A percentile compares a stretch with the other conserved stretches of the same genome.
phyloP scores from a whole-genome alignment of 495 filamentous ascomycete species.

The Podospora pseudocomata region DNA sequence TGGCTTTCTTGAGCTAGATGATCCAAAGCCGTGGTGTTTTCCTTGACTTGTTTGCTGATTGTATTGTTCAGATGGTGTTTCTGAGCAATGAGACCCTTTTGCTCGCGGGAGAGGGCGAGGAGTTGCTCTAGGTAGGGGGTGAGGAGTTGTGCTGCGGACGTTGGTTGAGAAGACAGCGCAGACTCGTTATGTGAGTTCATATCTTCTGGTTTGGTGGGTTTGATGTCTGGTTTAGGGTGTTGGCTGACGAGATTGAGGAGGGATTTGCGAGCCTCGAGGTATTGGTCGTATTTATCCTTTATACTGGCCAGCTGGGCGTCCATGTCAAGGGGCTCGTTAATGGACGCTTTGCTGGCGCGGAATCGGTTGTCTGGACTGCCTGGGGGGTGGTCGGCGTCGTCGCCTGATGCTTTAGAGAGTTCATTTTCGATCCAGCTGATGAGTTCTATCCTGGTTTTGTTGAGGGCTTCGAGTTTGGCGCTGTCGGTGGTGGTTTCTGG shows the following conservation, averaged over 20 bases:
- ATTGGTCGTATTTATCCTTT: conserved; percentile 47
- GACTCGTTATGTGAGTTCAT: conserved; percentile 24
- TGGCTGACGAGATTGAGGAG: conserved; percentile 38
- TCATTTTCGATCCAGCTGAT: conserved; percentile 72
- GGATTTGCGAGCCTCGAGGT: conserved; percentile 43
- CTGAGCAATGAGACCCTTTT: conserved; percentile 61
- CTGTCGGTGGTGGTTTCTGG: conserved; percentile 31
- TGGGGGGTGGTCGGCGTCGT: conserved; percentile 39
- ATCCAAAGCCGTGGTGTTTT: conserved; percentile 53
- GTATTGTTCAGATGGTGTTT: conserved; percentile 58
- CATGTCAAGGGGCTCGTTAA: conserved; percentile 38
- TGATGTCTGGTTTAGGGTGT: conserved; percentile 32
- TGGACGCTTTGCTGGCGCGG: conserved; percentile 12
- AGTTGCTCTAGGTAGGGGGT: conserved; percentile 54
- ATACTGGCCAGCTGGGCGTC: conserved; percentile 48
- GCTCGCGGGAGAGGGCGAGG: conserved; percentile 56
- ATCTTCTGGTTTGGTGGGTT: conserved; percentile 25
- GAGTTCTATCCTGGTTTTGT: conserved; percentile 57
- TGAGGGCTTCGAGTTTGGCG: conserved; percentile 48
- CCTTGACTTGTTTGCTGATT: conserved; percentile 57
- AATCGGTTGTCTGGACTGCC: conserved; percentile 39
- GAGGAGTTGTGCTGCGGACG: conserved; percentile 36
- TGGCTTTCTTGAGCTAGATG: conserved; percentile 67
- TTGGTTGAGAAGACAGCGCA: conserved; percentile 8
- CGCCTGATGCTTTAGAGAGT: conserved; percentile 50